phyloP scores from a whole-genome alignment of 805 yeast genomes.

The Metschnikowia lunata region DNA sequence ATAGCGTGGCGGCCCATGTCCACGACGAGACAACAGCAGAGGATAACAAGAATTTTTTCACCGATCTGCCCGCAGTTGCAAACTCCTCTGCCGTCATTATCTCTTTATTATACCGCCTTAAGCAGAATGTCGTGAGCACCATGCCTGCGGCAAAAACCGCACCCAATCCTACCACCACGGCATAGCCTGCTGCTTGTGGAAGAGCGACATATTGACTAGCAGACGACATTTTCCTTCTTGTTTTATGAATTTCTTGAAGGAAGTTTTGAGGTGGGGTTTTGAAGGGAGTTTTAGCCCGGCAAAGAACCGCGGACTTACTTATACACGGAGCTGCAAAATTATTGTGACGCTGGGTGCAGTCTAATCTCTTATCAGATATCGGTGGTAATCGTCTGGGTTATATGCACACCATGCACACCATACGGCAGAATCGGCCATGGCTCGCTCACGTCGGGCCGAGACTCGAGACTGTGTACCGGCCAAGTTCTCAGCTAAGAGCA shows the following conservation, averaged over 20 bases:
- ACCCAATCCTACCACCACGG: constrained; percentile 85
- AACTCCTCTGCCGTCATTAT: constrained; percentile 90
- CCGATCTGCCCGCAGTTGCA: constrained; percentile 87
- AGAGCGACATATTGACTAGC: constrained; percentile 30
- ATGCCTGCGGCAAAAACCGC: constrained; percentile 72
- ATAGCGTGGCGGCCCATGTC: constrained; percentile 66
- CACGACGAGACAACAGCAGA: constrained; percentile 91
- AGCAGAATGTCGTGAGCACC: constrained; percentile 67
- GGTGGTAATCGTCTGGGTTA: not conserved
- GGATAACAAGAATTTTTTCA: constrained; percentile 77
- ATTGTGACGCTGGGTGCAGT: not conserved
- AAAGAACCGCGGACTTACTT: no score
- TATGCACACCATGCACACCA: no score
- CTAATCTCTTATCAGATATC: constrained; percentile 5
- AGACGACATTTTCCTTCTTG: constrained; percentile 13
- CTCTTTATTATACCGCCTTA: constrained; percentile 78
- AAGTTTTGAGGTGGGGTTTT: no score
- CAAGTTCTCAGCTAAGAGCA: no score
- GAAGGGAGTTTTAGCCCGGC: not conserved
- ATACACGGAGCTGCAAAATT: no score
- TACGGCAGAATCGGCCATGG: no score
- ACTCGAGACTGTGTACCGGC: no score
- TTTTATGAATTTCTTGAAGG: no score
- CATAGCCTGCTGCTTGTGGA: constrained; percentile 83
- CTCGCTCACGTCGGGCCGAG: no score